Base-by-base conservation (phyloP, 2,329 filamentous ascomycete genomes). In the Scleromitrula shiraiana region DNA sequence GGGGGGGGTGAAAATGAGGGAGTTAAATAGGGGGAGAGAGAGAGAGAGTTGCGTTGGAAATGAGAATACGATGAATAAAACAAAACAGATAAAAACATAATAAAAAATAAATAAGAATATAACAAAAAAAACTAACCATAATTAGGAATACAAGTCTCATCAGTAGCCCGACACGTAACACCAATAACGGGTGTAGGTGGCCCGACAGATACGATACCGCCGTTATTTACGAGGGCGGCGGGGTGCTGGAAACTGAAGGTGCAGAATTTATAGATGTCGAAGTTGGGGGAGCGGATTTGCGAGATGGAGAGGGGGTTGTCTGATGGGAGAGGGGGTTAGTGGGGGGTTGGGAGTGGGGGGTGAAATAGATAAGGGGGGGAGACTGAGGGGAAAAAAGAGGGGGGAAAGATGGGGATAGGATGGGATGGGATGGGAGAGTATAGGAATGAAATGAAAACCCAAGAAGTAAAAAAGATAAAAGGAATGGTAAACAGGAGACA, bases 231-330 rank as follows among this genome's bases (percentile, higher is more conserved):
- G 8, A 41, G 12, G 1, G 37, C 5, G 9, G 22, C 45, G 0
- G 27, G 14, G 5, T 14, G 30, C 2, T 35, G 27, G 14, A 26
- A 23, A 14, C 15, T 33, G 27, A 47, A 42, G 3, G 29, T 42
- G 17, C 45, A 47, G 26, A 41, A 35, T 15, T 19, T 7, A 12
- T 5, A 47, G 22, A 47, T 23, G 20, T 47, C 29, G 37, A 42
- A 47, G 37, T 47, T 47, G 37, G 45, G 35, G 29, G 45, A 47
- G 38, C 45, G 45, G 22, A 47, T 41, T 7, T 41, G 37, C 7
- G 45, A 47, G 29, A 47, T 15, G 3, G 45, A 41, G 37, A 47
- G 45, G 37, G 22, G 14, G 12, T 47, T 47, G 2, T 15, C 45
- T 47, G 22, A 7, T 27, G 8, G 2, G 14, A n/a, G n/a, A n/a